Conservation (phyloP, 768 basidiomycete species). For the Nevesoporus exiguus region DNA sequence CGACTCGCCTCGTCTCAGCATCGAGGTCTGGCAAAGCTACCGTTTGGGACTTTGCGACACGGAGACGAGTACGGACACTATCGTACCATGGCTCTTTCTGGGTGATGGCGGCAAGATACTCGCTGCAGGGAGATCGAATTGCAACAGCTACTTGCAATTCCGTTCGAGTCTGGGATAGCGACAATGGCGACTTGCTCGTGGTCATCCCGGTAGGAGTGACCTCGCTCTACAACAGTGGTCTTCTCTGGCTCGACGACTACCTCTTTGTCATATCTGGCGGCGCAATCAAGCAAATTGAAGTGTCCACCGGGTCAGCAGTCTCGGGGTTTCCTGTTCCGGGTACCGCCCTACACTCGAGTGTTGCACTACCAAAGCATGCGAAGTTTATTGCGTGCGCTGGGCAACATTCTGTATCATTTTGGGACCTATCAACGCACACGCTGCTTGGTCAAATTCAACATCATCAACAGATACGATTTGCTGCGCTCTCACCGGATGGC, state of each 20-base stretch:
- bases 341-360: neutral
- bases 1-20: neutral
- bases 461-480: neutral
- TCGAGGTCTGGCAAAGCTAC: neutral
- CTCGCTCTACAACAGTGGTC: neutral
- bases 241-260: neutral
- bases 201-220: neutral
- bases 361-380: neutral
- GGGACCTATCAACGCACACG: neutral
- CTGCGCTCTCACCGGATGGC: neutral
- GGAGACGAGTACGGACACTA: neutral
- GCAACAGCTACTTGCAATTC: neutral
- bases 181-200: neutral
- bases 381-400: neutral
- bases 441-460: neutral
- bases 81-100: no score
- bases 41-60: neutral
- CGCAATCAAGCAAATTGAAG: neutral
- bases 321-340: neutral
- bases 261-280: neutral
- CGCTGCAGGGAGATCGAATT: neutral
- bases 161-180: neutral
- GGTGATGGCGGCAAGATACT: no score
- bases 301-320: neutral
- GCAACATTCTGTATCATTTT: neutral